Conservation (phyloP, 139 green algal genomes). For the Chlamydomonas incerta region DNA sequence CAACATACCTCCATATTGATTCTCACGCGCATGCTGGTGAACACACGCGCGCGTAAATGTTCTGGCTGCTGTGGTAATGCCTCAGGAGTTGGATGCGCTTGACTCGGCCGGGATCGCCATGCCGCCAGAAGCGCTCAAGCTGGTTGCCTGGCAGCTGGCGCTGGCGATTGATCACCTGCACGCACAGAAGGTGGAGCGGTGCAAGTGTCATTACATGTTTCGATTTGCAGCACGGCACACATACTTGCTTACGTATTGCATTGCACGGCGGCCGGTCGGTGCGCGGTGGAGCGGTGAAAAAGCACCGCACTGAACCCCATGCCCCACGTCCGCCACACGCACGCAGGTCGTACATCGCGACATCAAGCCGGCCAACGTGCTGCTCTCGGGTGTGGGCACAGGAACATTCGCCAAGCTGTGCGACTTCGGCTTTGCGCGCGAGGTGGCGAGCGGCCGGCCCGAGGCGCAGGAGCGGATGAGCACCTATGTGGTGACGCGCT, state of each 20-base stretch:
- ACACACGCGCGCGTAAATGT: neutral
- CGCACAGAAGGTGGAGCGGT: neutral
- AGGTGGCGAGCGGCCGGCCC: neutral
- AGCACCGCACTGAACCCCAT: neutral
- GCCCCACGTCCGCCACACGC: neutral
- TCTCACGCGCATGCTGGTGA: too few species aligned
- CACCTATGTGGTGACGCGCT: neutral
- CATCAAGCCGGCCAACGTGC: slow-evolving; percentile 17
- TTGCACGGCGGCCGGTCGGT: too few species aligned
- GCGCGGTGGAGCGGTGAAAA: too few species aligned
- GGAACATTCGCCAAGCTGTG: neutral
- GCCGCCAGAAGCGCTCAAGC: neutral
- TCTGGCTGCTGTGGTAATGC: too few species aligned
- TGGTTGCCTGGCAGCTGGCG: neutral
- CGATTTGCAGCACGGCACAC: too few species aligned
- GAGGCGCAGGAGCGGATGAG: neutral
- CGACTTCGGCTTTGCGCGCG: slow-evolving; percentile 8
- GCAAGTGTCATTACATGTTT: too few species aligned
- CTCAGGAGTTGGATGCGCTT: neutral
- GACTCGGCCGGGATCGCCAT: neutral
- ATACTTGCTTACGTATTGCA: too few species aligned
- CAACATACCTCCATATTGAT: too few species aligned
- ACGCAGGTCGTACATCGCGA: neutral
- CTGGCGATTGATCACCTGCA: neutral
- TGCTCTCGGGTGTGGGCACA: neutral